Percentiles rank a stretch among this genome's conserved stretches.
Conservation (phyloP, 345 rosid species). For the Triadica sebifera region DNA sequence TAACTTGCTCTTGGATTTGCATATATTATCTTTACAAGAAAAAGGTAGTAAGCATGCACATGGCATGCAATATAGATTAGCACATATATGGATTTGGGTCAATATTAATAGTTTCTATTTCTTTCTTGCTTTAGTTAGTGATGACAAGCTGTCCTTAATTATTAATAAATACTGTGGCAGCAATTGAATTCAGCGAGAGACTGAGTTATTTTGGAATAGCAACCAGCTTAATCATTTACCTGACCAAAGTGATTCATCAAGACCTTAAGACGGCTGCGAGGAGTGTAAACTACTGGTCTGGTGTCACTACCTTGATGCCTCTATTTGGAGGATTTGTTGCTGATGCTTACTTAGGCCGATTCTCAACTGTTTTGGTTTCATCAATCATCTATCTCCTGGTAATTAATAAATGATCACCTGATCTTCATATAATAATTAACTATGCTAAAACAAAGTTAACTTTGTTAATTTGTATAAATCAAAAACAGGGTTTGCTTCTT, state of each 20-base stretch:
- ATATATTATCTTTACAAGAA: no score
- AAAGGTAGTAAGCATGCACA: no score
- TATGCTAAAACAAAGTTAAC: no score
- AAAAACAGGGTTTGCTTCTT: conserved; percentile 61
- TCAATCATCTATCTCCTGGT: conserved; percentile 63
- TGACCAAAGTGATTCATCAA: conserved; percentile 75
- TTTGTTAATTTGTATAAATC: no score
- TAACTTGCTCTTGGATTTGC: no score
- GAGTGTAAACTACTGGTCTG: conserved; percentile 84
- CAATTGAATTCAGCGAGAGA: conserved; percentile 90
- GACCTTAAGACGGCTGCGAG: conserved; percentile 79
- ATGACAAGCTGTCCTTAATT: not conserved
- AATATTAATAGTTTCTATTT: no score
- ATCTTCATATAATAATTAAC: no score
- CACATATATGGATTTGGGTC: no score
- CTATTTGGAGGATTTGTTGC: conserved; percentile 91
- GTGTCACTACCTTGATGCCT: conserved; percentile 91
- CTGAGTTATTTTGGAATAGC: conserved; percentile 85
- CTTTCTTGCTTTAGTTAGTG: not conserved
- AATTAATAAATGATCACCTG: not conserved
- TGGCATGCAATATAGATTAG: no score
- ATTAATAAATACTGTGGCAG: conserved; percentile 31
- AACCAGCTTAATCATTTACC: conserved; percentile 76
- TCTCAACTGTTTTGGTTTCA: conserved; percentile 56
- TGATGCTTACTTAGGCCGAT: conserved; percentile 87